Evolutionary conservation across 2,329 filamentous ascomycete genomes (phyloP), one percentile per base, ranked within the genome.

Genomic region (Fusarium nodosum): DNA sequence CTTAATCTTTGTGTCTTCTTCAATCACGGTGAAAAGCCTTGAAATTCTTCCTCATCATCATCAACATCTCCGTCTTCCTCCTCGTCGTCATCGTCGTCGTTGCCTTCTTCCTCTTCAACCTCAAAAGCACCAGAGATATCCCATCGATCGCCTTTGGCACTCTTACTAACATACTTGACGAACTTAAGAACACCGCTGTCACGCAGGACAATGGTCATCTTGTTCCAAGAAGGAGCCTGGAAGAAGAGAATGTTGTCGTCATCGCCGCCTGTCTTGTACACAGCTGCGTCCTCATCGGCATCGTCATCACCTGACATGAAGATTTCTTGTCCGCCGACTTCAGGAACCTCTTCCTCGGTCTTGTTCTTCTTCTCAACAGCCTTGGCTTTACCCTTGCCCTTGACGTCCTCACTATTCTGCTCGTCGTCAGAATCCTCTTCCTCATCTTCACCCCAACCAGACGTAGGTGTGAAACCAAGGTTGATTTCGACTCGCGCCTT

Each of bases 281-380:
- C 87, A 11, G 96, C 96, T 1, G 95, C 94, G 78, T 97, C 93
- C 24, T 89, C 86, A 57, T 85, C 83, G 41, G 84, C 83, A 24
- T 91, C 90, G 39, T 94, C 92, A 51, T 94, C 92, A 54, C 91
- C 93, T 1, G 93, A 94, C 94, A 97, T 97, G 85, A 97, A 97
- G 62, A 97, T 92, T 76, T 94, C 91, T 77, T 93, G 91, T 33
- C 92, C 92, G 57, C 92, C 92, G 2, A 92, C 88, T 54, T 91
- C 88, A 22, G 84, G 82, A 20, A 77, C 76, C 53, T 81, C 80
- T 31, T 80, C 78, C 75, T 46, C 64, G 28, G 39, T 33, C 13
- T 50, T 24, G 22, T 53, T 55, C 51, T 50, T 53, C 34, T 59
- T 53, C 36, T 65, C 50, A 2, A 45, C 41, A n/a, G 66, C 66